Base-by-base conservation (phyloP, 148 eudicot genomes). In the Rhododendron henanense region DNA sequence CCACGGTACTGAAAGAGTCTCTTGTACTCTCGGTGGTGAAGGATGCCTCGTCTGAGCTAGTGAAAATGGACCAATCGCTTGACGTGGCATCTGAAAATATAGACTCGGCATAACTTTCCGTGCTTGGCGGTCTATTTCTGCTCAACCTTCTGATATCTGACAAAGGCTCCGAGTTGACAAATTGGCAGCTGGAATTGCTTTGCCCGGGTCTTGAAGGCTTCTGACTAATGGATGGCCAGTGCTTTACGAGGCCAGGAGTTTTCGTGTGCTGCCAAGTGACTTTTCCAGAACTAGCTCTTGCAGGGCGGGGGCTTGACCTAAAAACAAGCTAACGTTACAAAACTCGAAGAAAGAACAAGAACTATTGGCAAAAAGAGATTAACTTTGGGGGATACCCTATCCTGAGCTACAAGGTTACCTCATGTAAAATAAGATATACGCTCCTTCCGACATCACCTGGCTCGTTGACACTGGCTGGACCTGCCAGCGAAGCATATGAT, bases 401-500 rank as follows among this genome's bases (percentile, higher is more conserved):
- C 10, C 71, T 18, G 14, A 71, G 88, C 21, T 31, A 79, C 16
- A 84, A 59, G 85, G 78, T 90, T 96, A 95, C 99, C 99, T 96
- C 94, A 88, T 92, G 89, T 96, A 96, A 85, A 96, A 96, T 78
- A 96, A 89, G 80, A 96, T 96, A 83, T 96, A 96, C 88, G 99
- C 99, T 87, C 97, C 98, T 91, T 96, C 97, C 0, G 97, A 95
- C 98, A 96, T 95, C 88, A 96, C 99, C 81, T 92, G 96, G 92
- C 92, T 93, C 86, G 89, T 87, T 45, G 92, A 86, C 81, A 92
- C 98, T 55, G 94, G 94, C 82, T 92, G 95, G 41, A 96, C 98
- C 99, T 96, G 93, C 85, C 85, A 78, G 82, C 45, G 15, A 69
- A 90, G 65, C 53, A 80, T 14, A 71, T 19, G 59, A 79, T 53